These are phyloP conservation scores for Diplodia mutila DNA, from an alignment of 2,329 filamentous ascomycete genomes.

Conservation along the genomic window DNA sequence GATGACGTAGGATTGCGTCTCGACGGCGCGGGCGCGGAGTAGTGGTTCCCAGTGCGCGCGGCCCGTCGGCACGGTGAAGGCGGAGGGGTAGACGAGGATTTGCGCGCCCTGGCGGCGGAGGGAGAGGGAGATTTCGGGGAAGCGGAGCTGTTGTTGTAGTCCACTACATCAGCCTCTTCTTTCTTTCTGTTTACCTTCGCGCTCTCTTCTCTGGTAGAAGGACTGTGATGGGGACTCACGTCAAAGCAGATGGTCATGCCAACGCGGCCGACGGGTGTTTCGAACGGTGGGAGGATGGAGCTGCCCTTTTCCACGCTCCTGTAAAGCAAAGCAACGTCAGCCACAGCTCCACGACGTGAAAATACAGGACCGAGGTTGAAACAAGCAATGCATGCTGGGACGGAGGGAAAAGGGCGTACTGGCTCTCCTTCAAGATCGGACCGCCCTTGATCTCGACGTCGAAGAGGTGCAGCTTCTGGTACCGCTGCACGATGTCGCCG, in stretches of 20 bases:
- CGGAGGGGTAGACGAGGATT: constrained; percentile 82
- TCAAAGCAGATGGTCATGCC: constrained; percentile 90
- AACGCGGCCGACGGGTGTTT: constrained; percentile 73
- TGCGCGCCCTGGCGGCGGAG: constrained; percentile 71
- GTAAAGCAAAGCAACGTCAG: background rate
- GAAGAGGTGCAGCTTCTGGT: constrained; percentile 92
- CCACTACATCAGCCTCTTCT: background rate
- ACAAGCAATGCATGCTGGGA: background rate
- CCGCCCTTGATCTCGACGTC: constrained; percentile 67
- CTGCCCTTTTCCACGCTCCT: constrained; percentile 69
- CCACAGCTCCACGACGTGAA: no score
- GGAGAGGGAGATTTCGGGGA: constrained; percentile 73
- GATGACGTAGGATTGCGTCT: constrained; percentile 85
- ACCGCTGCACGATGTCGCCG: constrained; percentile 64
- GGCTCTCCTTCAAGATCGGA: constrained; percentile 64
- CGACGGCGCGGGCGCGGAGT: constrained; percentile 79
- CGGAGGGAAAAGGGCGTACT: constrained; percentile 39
- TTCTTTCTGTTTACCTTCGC: background rate
- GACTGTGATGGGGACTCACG: constrained; percentile 47
- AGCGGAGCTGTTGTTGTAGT: constrained; percentile 61
- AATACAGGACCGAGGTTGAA: no score
- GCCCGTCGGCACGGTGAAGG: constrained; percentile 87
- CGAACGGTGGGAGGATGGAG: constrained; percentile 68
- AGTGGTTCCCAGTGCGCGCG: constrained; percentile 83
- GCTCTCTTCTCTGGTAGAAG: no score